phyloP scores from a whole-genome alignment of 805 yeast genomes.

The Myxozyma udenii region DNA sequence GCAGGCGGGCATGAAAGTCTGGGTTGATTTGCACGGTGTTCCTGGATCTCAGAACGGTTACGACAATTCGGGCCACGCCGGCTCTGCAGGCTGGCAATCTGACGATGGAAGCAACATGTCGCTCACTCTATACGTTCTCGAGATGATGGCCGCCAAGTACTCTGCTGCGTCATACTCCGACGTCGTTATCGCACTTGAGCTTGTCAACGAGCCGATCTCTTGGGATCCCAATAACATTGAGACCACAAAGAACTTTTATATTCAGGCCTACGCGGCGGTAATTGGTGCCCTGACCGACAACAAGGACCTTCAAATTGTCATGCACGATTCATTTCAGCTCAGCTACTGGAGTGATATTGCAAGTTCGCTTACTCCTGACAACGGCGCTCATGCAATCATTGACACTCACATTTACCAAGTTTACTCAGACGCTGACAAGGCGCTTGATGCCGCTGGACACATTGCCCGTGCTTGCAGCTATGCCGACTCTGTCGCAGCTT shows the following conservation, averaged over 20 bases:
- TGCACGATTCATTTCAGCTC: constrained; percentile 77
- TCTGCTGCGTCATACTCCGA: constrained; percentile 60
- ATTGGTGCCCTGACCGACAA: constrained; percentile 46
- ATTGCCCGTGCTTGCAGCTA: constrained; percentile 12
- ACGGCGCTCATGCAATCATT: constrained; percentile 57
- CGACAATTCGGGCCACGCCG: constrained; percentile 88
- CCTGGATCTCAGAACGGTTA: constrained; percentile 96
- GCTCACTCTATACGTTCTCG: constrained; percentile 55
- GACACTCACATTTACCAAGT: constrained; percentile 93
- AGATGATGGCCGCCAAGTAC: constrained; percentile 58
- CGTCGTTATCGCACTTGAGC: constrained; percentile 77
- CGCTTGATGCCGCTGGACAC: constrained; percentile 21
- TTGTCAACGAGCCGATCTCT: constrained; percentile 79
- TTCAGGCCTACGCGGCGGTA: constrained; percentile 60
- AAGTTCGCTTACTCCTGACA: constrained; percentile 30
- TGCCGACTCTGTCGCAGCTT: constrained; percentile 3
- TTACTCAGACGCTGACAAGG: constrained; percentile 51
- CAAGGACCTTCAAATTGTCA: constrained; percentile 52
- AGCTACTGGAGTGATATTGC: constrained; percentile 50
- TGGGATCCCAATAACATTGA: constrained; percentile 49
- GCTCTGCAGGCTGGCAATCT: constrained; percentile 50
- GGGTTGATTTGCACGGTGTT: constrained; percentile 95
- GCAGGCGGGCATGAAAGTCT: constrained; percentile 60
- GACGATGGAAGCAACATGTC: constrained; percentile 48
- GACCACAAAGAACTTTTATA: constrained; percentile 57